Evolutionary conservation across 306 rosid species (phyloP).

Genomic region (Macrotyloma uniflorum): DNA sequence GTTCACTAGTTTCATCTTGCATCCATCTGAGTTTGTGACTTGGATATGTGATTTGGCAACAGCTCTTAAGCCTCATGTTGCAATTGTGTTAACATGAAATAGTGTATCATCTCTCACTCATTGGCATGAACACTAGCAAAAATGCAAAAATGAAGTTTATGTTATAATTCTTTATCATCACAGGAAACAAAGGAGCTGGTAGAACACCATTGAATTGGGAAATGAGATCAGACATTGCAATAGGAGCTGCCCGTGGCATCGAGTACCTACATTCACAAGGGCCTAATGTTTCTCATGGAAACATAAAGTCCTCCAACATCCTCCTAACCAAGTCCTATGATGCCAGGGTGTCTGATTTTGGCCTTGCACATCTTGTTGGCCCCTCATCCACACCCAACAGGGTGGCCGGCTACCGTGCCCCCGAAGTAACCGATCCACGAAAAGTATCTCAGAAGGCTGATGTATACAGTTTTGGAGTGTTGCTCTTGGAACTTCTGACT

Average conservation of each 20-base stretch:
- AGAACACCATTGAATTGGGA: conserved; percentile 73
- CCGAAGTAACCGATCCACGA: conserved; percentile 69
- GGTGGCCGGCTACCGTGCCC: conserved; percentile 71
- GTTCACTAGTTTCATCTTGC: conserved; percentile 5
- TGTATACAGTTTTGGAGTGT: conserved; percentile 69
- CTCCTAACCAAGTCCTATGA: conserved; percentile 63
- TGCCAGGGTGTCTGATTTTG: conserved; percentile 69
- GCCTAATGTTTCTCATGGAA: conserved; percentile 62
- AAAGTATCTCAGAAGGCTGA: conserved; percentile 72
- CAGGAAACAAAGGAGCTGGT: conserved; percentile 71
- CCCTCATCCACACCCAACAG: conserved; percentile 66
- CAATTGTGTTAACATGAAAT: conserved; percentile 3
- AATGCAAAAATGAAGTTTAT: neutral
- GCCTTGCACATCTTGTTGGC: conserved; percentile 71
- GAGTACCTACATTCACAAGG: conserved; percentile 70
- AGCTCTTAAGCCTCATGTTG: neutral
- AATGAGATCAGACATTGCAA: conserved; percentile 62
- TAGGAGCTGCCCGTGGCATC: conserved; percentile 64
- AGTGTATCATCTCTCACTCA: neutral
- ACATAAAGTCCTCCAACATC: conserved; percentile 70
- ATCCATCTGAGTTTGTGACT: neutral
- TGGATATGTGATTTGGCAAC: neutral
- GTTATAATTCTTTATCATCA: neutral
- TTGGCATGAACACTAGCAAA: conserved; percentile 4
- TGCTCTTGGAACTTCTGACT: conserved; percentile 70